A percentile compares a stretch with the other conserved stretches of the same genome.
These are phyloP conservation scores for Pouteria campechiana DNA, from an alignment of 179 eudicot genomes.

Conservation along the genomic window DNA sequence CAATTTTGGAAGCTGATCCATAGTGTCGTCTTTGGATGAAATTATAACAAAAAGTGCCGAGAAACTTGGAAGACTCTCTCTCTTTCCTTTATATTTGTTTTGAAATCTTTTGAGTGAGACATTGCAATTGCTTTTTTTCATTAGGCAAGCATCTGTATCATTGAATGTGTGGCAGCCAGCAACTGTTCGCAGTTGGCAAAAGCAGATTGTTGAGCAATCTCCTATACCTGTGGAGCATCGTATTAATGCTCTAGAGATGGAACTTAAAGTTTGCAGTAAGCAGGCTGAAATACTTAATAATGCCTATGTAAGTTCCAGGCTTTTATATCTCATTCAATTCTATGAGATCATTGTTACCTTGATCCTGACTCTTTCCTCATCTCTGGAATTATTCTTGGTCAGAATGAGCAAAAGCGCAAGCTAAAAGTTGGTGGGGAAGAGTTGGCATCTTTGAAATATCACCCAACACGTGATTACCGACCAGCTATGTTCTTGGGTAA, in stretches of 20 bases:
- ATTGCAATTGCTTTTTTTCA: not conserved
- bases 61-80: not conserved
- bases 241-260: slow-evolving; percentile 73
- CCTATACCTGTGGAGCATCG: slow-evolving; percentile 59
- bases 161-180: slow-evolving; percentile 93
- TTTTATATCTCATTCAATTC: not conserved
- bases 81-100: not conserved
- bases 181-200: slow-evolving; percentile 55
- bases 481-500: no score
- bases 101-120: not conserved
- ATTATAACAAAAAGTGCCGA: not conserved
- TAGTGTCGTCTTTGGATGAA: no score
- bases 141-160: slow-evolving; percentile 77
- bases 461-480: slow-evolving; percentile 51
- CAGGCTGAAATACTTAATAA: slow-evolving; percentile 43
- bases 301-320: slow-evolving; percentile 41
- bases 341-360: not conserved
- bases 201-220: slow-evolving; percentile 67
- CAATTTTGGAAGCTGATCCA: no score
- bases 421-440: slow-evolving; percentile 41
- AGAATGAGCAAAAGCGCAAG: slow-evolving; percentile 57
- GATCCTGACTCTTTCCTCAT: no score
- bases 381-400: not conserved
- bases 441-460: slow-evolving; percentile 44
- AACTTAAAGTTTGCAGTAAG: slow-evolving; percentile 75